Percentiles rank a stretch among this genome's conserved stretches.
These are phyloP conservation scores for Suillus variegatus DNA, from an alignment of 768 basidiomycete species.

Conservation along the genomic window DNA sequence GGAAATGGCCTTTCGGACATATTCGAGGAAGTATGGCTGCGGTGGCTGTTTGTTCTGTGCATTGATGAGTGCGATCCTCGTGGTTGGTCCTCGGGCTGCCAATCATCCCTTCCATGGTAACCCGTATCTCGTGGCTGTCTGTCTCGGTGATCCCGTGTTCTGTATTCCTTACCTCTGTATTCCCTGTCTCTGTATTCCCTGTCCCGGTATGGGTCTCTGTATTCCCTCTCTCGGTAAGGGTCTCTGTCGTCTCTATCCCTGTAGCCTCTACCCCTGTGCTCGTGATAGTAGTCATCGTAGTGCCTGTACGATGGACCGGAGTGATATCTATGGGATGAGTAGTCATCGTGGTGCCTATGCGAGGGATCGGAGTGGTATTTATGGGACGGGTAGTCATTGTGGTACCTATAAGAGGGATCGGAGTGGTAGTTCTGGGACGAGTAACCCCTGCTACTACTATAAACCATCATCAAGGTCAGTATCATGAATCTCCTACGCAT, in stretches of 20 bases:
- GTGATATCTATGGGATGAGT: slow-evolving; percentile 24
- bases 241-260: slow-evolving; percentile 25
- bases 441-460: slow-evolving; percentile 26
- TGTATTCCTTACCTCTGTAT: slow-evolving; percentile 19
- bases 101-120: slow-evolving; percentile 1
- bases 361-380: slow-evolving; percentile 22
- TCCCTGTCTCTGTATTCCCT: slow-evolving; percentile 18
- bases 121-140: background rate
- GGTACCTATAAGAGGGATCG: slow-evolving; percentile 13
- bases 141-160: slow-evolving; percentile 2
- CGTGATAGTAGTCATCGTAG: slow-evolving; percentile 22
- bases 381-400: slow-evolving; percentile 18
- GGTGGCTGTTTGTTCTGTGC: slow-evolving; percentile 23
- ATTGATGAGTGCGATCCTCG: slow-evolving; percentile 21
- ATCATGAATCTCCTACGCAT: background rate
- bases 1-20: slow-evolving; percentile 17
- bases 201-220: slow-evolving; percentile 22
- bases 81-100: slow-evolving; percentile 7
- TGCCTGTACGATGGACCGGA: slow-evolving; percentile 25
- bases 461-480: slow-evolving; percentile 12
- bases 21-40: slow-evolving; percentile 19
- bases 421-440: slow-evolving; percentile 24
- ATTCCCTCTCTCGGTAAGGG: slow-evolving; percentile 16
- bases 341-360: slow-evolving; percentile 1
- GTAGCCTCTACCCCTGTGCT: slow-evolving; percentile 20